phyloP scores from a whole-genome alignment of 129 eudicot genomes.

The Chrysanthemum lavandulifolium region DNA sequence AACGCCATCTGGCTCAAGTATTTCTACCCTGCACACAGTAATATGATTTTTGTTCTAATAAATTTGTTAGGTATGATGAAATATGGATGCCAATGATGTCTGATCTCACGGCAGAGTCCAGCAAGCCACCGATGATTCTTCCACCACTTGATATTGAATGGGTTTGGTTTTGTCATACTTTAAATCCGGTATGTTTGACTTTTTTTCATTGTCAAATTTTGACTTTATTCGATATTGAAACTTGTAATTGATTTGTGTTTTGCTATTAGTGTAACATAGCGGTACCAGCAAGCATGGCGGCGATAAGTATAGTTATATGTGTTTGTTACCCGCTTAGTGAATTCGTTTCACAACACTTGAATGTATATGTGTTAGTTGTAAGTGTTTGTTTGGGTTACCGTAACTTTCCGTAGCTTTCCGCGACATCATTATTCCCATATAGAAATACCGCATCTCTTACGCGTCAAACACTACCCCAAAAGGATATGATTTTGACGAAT shows the following conservation, averaged over 20 bases:
- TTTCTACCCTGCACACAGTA: background rate
- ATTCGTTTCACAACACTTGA: too few relatives aligned
- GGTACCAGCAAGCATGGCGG: too few relatives aligned
- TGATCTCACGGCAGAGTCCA: conserved; percentile 62
- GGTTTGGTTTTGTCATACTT: conserved; percentile 96
- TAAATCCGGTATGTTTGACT: conserved; percentile 61
- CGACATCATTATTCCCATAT: too few relatives aligned
- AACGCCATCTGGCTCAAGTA: background rate
- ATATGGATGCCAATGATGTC: conserved; percentile 97
- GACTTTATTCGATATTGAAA: background rate
- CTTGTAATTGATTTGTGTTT: background rate
- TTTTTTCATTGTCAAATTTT: background rate
- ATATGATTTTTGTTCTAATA: background rate
- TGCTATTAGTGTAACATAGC: background rate
- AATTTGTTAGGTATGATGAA: conserved; percentile 59
- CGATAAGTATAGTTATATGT: too few relatives aligned
- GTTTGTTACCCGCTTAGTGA: too few relatives aligned
- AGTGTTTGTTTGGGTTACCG: too few relatives aligned
- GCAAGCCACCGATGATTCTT: conserved; percentile 64
- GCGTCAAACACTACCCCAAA: too few relatives aligned
- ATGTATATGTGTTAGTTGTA: too few relatives aligned
- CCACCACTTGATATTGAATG: conserved; percentile 98
- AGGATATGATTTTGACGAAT: too few relatives aligned
- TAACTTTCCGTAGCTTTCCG: too few relatives aligned
- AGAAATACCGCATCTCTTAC: too few relatives aligned